Base-by-base conservation (phyloP, 805 yeast genomes). In the Candida adriatica region DNA sequence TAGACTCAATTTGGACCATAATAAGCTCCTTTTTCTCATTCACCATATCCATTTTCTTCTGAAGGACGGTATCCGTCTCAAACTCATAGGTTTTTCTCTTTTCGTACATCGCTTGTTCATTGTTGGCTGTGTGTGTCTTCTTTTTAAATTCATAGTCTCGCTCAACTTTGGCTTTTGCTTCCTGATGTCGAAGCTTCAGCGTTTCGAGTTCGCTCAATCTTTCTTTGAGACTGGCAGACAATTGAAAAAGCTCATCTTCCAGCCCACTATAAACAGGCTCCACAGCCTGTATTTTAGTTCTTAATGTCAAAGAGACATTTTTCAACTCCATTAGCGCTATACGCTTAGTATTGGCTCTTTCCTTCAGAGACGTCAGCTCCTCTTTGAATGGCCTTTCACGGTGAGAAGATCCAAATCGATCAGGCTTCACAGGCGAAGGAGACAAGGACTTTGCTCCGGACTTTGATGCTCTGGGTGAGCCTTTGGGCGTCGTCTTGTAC, bases 21-120 rank as follows among this genome's bases (percentile, higher is more conserved):
- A 60, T 28, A 16, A 37, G 30, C 5, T 41, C 45, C 34, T 61
- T 62, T 27, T 55, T 46, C 7, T 42, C 34, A 26, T 62, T 55
- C 18, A 53, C 49, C 24, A 54, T 46, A 13, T 45, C 45, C 5
- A 58, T 56, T 31, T 62, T 64, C 11, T 48, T 47, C 6, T 55
- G 44, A 20, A 67, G 56, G 6, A 66, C 38, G 2, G 45, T 34
- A 24, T 70, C 70, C 2, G 73, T 58, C 43, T 66, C 55, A 0
- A 38, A 21, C 13, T 50, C 43, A 34, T 59, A 63, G 4, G 45
- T 58, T 24, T 58, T 55, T 15, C 54, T 56, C 17, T 60, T 29
- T 13, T 56, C 51, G 22, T 56, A 59, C 13, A 59, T 43, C 16
- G 62, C 58, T 21, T 60, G 59, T 13, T 65, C 64, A 30, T 60